These are phyloP conservation scores for Viridothelium virens DNA, from an alignment of 495 filamentous ascomycete species.

Conservation along the genomic window DNA sequence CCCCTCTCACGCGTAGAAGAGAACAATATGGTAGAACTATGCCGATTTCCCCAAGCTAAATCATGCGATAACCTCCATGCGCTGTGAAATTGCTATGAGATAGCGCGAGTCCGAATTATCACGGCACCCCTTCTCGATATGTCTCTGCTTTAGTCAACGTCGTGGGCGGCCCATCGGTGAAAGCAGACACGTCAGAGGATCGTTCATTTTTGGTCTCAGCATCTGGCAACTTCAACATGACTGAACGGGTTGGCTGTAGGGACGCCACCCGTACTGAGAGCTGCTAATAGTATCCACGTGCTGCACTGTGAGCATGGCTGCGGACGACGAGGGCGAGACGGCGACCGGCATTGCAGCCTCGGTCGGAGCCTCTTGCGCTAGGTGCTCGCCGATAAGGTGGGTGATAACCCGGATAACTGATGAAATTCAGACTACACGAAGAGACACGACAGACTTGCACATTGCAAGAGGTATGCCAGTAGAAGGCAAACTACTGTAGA, in stretches of 20 bases:
- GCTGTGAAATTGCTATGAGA: not conserved
- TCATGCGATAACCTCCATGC: not conserved
- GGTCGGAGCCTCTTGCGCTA: no score
- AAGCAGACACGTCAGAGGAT: not conserved
- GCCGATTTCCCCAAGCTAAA: not conserved
- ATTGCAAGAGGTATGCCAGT: not conserved
- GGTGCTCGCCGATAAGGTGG: no score
- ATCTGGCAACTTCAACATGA: not conserved
- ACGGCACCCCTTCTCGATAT: not conserved
- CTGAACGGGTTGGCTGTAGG: not conserved
- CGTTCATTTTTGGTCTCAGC: not conserved
- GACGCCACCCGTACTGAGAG: not conserved
- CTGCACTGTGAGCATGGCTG: no score
- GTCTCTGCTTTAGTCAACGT: not conserved
- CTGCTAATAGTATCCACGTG: not conserved
- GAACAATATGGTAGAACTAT: not conserved
- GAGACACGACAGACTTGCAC: not conserved
- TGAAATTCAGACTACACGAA: not conserved
- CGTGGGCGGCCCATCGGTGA: not conserved
- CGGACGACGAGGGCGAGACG: no score
- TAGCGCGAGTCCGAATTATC: not conserved
- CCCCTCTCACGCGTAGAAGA: not conserved
- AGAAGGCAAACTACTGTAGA: not conserved
- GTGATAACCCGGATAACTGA: no score
- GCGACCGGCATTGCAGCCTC: no score